Conservation (phyloP, 2,329 filamentous ascomycete species). For the Massarina eburnea region DNA sequence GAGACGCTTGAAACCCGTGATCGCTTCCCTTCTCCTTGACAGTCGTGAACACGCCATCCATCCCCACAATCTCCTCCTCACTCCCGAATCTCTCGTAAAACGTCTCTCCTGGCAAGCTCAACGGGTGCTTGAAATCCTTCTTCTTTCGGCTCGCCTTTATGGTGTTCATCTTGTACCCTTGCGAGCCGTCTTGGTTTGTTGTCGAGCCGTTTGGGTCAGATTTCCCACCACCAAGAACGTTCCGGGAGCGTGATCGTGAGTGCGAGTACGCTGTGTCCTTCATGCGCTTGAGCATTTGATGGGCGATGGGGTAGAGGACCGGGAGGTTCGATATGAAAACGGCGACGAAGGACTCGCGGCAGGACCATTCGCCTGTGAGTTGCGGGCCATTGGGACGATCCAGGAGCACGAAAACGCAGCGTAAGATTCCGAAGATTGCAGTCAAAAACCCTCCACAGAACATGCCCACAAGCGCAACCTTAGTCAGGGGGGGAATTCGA, state of each 20-base stretch:
- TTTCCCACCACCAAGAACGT: not conserved
- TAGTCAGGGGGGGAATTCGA: conserved; percentile 51
- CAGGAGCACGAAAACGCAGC: conserved; percentile 36
- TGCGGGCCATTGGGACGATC: conserved; percentile 44
- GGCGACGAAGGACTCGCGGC: conserved; percentile 50
- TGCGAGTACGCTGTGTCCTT: not conserved
- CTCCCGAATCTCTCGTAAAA: conserved; percentile 4
- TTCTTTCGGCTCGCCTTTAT: conserved; percentile 1
- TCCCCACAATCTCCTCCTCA: conserved; percentile 10
- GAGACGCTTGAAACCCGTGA: not conserved
- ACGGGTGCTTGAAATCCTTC: conserved; percentile 9
- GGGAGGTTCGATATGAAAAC: conserved; percentile 48
- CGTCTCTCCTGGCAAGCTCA: conserved; percentile 8
- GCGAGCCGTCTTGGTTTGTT: not conserved
- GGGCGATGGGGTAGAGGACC: conserved; percentile 41
- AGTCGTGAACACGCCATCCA: not conserved
- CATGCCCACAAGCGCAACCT: conserved; percentile 55
- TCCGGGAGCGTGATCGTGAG: not conserved
- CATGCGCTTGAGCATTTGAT: conserved; percentile 10
- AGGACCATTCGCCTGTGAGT: conserved; percentile 44
- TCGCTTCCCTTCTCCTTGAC: not conserved
- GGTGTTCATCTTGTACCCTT: not conserved
- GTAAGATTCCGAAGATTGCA: conserved; percentile 57
- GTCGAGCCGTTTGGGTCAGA: not conserved
- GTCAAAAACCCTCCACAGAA: conserved; percentile 61